phyloP scores from a whole-genome alignment of 257 asterid species.

The Paulownia fortunei region DNA sequence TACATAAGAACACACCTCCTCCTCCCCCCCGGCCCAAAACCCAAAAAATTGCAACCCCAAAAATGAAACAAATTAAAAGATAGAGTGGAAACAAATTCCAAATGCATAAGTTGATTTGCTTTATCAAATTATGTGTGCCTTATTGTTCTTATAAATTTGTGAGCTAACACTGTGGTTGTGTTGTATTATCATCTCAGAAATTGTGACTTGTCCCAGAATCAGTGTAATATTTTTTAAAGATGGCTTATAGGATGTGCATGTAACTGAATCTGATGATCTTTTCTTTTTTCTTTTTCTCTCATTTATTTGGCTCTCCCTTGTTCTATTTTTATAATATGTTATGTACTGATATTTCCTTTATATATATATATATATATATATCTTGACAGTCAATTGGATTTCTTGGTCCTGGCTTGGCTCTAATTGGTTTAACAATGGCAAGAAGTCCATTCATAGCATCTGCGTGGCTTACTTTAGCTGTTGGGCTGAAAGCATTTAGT shows the following conservation, averaged over 20 bases:
- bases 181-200: neutral
- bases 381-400: slow-evolving; percentile 83
- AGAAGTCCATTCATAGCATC: slow-evolving; percentile 80
- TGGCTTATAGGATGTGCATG: slow-evolving; percentile 11
- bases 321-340: slow-evolving; percentile 12
- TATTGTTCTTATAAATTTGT: neutral
- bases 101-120: neutral
- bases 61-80: neutral
- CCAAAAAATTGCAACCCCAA: neutral
- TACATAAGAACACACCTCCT: neutral
- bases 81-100: slow-evolving; percentile 2
- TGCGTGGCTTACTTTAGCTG: slow-evolving; percentile 96
- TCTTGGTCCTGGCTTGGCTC: slow-evolving; percentile 83
- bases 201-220: slow-evolving; percentile 11
- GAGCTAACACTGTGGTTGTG: neutral
- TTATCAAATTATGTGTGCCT: neutral
- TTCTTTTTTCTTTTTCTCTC: neutral
- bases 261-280: neutral
- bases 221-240: neutral
- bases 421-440: slow-evolving; percentile 77
- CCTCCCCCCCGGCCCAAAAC: neutral
- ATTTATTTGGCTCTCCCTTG: neutral
- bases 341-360: slow-evolving; percentile 18
- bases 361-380: too few relatives aligned
- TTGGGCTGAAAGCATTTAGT: slow-evolving; percentile 92